Percentiles rank a stretch among this genome's conserved stretches.
Conservation (phyloP, 208 protist species). For the Balamuthia mandrillaris region DNA sequence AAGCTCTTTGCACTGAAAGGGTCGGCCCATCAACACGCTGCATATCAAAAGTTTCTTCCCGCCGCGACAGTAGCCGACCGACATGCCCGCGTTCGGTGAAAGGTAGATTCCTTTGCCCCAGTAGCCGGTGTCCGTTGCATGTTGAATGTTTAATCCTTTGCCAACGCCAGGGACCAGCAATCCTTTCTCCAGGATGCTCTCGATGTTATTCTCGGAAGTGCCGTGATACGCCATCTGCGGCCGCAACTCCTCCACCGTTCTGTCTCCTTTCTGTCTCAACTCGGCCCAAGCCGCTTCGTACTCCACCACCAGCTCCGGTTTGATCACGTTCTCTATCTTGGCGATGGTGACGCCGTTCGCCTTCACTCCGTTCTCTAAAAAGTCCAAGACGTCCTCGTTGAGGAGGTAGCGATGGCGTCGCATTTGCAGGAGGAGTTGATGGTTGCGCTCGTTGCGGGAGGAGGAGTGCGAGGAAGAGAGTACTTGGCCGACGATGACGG, state of each 20-base stretch:
- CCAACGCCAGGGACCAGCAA: neutral
- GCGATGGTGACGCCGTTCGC: neutral
- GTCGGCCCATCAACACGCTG: neutral
- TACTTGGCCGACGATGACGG: neutral
- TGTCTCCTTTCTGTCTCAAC: neutral
- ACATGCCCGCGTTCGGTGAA: neutral
- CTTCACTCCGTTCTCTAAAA: constrained; percentile 6
- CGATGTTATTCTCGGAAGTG: neutral
- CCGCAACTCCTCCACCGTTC: neutral
- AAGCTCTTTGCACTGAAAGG: neutral
- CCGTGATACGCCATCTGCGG: neutral
- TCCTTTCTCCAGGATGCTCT: neutral
- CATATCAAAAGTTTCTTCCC: neutral
- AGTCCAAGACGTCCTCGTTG: neutral
- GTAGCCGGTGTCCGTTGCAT: neutral
- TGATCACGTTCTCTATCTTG: constrained; percentile 21
- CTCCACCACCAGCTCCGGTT: neutral
- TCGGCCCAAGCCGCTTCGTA: neutral
- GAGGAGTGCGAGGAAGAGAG: too few species aligned
- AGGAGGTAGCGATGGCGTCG: neutral
- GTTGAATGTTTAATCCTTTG: neutral
- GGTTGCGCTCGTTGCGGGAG: too few species aligned
- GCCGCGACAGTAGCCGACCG: neutral
- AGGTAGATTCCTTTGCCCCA: neutral
- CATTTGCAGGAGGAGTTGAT: neutral